Conservation (phyloP, 805 yeast genomes). For the Kodamaea restingae region DNA sequence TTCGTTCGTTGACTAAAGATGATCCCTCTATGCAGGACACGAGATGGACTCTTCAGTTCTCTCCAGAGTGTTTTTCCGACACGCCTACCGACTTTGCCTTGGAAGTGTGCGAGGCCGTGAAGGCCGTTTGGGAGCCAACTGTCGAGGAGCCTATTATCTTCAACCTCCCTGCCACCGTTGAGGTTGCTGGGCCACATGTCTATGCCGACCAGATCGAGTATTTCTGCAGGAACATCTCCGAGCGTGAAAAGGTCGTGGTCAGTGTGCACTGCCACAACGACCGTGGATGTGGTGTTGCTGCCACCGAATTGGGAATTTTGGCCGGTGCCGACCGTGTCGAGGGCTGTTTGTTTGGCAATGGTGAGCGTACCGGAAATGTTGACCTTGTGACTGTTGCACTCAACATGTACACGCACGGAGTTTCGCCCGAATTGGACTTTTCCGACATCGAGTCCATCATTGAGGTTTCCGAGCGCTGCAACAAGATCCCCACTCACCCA, state of each 20-base stretch:
- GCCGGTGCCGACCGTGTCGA: conserved; percentile 88
- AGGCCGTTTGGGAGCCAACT: conserved; percentile 76
- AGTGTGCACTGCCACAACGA: conserved; percentile 77
- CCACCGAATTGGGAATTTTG: conserved; percentile 67
- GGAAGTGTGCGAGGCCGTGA: conserved; percentile 76
- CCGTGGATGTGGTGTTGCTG: conserved; percentile 83
- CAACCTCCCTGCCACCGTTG: conserved; percentile 79
- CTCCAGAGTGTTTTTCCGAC: conserved; percentile 76
- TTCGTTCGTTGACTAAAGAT: conserved; percentile 67
- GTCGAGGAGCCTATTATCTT: conserved; percentile 69
- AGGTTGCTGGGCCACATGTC: conserved; percentile 68
- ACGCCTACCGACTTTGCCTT: conserved; percentile 71
- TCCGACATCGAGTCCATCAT: conserved; percentile 64
- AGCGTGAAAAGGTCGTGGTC: conserved; percentile 66
- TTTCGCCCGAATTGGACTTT: conserved; percentile 66
- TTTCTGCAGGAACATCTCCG: conserved; percentile 61
- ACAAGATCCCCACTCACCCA: conserved; percentile 68
- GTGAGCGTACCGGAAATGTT: conserved; percentile 83
- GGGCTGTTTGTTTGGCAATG: conserved; percentile 79
- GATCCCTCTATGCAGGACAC: conserved; percentile 64
- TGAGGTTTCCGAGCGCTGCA: conserved; percentile 69
- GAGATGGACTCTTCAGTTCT: conserved; percentile 67
- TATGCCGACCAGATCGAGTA: conserved; percentile 81
- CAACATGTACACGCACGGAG: conserved; percentile 76
- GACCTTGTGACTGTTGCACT: conserved; percentile 72